phyloP scores from a whole-genome alignment of 192 early-diverging fungal genomes.

The Backusella mclennaniae region DNA sequence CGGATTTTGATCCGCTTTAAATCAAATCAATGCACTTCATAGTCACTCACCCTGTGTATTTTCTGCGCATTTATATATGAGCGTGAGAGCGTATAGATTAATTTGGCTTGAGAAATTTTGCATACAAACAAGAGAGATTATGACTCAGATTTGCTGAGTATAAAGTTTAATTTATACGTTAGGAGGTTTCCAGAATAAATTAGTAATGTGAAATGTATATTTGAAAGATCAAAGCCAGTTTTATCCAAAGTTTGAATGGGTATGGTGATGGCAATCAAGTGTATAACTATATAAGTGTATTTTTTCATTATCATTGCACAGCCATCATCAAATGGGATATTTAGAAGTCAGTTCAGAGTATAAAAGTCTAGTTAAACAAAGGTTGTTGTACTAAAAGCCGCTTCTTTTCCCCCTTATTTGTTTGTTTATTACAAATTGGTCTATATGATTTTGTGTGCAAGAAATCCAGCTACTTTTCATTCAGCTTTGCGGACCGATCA shows the following conservation, averaged over 20 bases:
- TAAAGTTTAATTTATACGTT: too few species aligned
- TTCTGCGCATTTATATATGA: too few species aligned
- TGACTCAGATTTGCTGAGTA: too few species aligned
- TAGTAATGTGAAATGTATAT: neutral
- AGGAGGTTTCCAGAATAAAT: neutral
- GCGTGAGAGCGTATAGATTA: too few species aligned
- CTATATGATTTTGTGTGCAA: neutral
- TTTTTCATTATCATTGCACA: neutral
- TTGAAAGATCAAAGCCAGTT: too few species aligned
- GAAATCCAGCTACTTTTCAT: neutral
- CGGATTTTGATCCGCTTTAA: too few species aligned
- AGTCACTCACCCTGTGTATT: too few species aligned
- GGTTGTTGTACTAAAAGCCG: neutral
- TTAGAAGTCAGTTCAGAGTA: neutral
- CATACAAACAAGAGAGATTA: neutral
- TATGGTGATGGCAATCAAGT: too few species aligned
- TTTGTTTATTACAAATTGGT: neutral
- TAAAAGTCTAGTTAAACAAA: neutral
- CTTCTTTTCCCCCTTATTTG: neutral
- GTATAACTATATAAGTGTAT: too few species aligned
- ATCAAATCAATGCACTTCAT: too few species aligned
- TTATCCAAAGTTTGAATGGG: too few species aligned
- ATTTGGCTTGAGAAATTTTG: too few species aligned
- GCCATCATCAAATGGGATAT: neutral
- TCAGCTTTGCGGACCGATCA: neutral